Evolutionary conservation across 2,329 filamentous ascomycete species (phyloP).

Genomic region (Gremmenia infestans): DNA sequence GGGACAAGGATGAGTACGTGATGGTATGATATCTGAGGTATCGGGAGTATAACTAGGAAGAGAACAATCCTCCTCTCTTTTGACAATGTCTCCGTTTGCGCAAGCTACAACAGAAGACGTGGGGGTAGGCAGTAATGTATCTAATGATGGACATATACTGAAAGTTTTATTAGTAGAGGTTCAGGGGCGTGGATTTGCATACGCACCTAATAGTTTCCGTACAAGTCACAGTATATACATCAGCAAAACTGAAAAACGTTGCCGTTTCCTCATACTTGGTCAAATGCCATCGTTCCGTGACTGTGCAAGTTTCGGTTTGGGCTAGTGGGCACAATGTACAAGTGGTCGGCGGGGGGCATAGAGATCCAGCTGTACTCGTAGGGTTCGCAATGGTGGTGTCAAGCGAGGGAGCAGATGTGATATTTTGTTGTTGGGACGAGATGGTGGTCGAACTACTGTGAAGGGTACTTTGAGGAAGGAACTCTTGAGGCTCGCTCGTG

Average conservation of each 20-base stretch:
- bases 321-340: conserved; percentile 11
- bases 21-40: neutral
- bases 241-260: conserved; percentile 20
- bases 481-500: conserved; percentile 1
- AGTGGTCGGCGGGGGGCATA: neutral
- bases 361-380: neutral
- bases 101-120: conserved; percentile 9
- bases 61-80: conserved; percentile 11
- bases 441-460: conserved; percentile 1
- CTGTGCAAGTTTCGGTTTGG: conserved; percentile 17
- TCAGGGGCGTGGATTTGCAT: neutral
- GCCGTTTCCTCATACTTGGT: conserved; percentile 19
- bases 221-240: conserved; percentile 19
- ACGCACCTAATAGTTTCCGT: conserved; percentile 22
- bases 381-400: neutral
- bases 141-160: conserved; percentile 9
- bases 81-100: conserved; percentile 10
- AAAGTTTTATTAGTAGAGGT: neutral
- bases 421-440: neutral
- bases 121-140: conserved; percentile 1
- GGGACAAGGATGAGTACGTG: conserved; percentile 15
- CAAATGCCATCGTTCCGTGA: conserved; percentile 25
- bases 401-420: conserved; percentile 2
- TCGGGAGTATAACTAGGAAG: neutral
- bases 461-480: neutral